A percentile compares a stretch with the other conserved stretches of the same genome.
phyloP scores from a whole-genome alignment of 1,139 yeast genomes.

The Taphrina wiesneri region DNA sequence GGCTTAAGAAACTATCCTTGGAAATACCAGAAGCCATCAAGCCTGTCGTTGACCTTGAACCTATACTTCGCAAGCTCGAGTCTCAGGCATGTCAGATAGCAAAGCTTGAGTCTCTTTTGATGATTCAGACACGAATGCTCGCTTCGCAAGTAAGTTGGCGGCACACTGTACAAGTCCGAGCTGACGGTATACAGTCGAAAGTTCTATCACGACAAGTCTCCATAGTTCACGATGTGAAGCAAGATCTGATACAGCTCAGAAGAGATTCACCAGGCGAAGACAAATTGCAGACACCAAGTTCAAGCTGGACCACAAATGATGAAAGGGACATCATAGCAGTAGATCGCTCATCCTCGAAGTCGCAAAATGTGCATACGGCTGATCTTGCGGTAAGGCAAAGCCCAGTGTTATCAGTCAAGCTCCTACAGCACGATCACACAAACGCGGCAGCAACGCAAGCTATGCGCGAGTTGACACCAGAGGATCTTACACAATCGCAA shows the following conservation, averaged over 20 bases:
- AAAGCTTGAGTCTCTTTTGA: background rate
- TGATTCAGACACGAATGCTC: background rate
- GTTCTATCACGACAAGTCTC: background rate
- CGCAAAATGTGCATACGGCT: too few species aligned
- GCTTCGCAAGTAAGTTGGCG: background rate
- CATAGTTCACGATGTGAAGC: background rate
- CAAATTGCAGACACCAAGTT: background rate
- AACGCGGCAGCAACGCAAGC: background rate
- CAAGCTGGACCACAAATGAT: background rate
- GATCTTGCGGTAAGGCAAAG: too few species aligned
- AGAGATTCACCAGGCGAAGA: background rate
- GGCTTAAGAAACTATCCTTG: slow-evolving; percentile 26
- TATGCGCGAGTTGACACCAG: background rate
- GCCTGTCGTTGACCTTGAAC: background rate
- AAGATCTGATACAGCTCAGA: background rate
- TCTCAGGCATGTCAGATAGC: background rate
- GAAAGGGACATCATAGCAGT: too few species aligned
- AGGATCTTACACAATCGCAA: background rate
- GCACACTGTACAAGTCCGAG: background rate
- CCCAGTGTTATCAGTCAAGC: too few species aligned
- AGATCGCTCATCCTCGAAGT: too few species aligned
- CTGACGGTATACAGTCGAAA: background rate
- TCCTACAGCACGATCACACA: too few species aligned
- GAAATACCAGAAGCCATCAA: slow-evolving; percentile 17
- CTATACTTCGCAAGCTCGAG: background rate